Conservation (phyloP, 108 stramenopile genomes). For the Cyclotella sp. region DNA sequence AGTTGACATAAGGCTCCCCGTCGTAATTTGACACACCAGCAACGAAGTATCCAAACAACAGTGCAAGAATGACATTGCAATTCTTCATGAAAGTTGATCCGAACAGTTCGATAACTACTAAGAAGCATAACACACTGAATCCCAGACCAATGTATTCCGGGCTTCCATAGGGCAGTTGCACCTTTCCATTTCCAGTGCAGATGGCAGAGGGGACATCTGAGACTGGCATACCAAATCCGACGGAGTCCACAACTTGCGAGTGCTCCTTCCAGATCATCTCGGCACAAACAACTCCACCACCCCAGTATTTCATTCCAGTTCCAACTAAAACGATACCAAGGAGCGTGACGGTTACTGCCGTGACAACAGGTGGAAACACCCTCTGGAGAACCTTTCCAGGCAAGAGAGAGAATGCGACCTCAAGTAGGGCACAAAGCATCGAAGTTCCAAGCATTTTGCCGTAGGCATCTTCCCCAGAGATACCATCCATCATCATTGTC, state of each 20-base stretch:
- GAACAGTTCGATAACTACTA: slow-evolving; percentile 61
- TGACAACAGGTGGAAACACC: slow-evolving; percentile 81
- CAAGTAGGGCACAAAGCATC: slow-evolving; percentile 73
- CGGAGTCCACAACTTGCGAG: slow-evolving; percentile 25
- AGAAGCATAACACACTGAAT: slow-evolving; percentile 58
- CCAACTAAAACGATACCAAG: slow-evolving; percentile 81
- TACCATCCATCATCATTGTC: slow-evolving; percentile 63
- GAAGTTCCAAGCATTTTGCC: slow-evolving; percentile 80
- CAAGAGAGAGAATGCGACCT: slow-evolving; percentile 61
- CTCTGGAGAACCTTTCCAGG: slow-evolving; percentile 52
- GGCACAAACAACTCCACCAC: slow-evolving; percentile 84
- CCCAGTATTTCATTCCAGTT: slow-evolving; percentile 90
- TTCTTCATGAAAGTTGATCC: slow-evolving; percentile 73
- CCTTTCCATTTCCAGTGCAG: slow-evolving; percentile 51
- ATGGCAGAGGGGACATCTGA: slow-evolving; percentile 47
- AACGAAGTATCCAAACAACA: slow-evolving; percentile 55
- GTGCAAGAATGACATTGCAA: slow-evolving; percentile 66
- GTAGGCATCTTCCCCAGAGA: slow-evolving; percentile 69
- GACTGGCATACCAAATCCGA: slow-evolving; percentile 32
- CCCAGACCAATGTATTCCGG: slow-evolving; percentile 74
- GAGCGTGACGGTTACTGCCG: slow-evolving; percentile 75
- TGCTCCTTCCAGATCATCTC: slow-evolving; percentile 79
- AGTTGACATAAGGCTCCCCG: slow-evolving; percentile 30
- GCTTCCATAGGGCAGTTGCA: slow-evolving; percentile 54
- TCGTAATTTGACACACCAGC: slow-evolving; percentile 46